These are phyloP conservation scores for Salicornia ramosissima DNA, from an alignment of 148 eudicot genomes.

Conservation along the genomic window DNA sequence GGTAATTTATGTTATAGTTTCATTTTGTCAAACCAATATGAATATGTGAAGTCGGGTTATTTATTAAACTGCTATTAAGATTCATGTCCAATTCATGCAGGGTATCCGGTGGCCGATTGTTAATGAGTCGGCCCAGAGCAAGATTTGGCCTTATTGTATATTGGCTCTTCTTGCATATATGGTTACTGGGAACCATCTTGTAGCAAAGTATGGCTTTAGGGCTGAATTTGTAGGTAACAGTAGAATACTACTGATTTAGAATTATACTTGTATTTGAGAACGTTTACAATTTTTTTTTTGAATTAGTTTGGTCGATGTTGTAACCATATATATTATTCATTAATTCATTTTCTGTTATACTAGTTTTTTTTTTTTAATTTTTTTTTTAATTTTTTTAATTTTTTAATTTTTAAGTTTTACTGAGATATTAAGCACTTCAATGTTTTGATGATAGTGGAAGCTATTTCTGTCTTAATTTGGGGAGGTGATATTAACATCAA, in stretches of 20 bases:
- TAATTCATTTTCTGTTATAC: constrained; percentile 9
- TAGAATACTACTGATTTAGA: constrained; percentile 12
- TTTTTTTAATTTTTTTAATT: too few relatives aligned
- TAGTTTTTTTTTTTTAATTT: too few relatives aligned
- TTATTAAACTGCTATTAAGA: constrained; percentile 5
- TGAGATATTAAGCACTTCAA: too few relatives aligned
- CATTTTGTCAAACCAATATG: not conserved
- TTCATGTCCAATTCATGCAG: constrained; percentile 33
- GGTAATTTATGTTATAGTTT: not conserved
- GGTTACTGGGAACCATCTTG: constrained; percentile 82
- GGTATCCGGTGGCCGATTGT: constrained; percentile 72
- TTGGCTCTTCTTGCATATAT: constrained; percentile 76
- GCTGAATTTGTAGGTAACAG: constrained; percentile 19
- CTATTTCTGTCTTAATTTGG: too few relatives aligned
- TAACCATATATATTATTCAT: constrained; percentile 24
- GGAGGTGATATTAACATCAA: too few relatives aligned
- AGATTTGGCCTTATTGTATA: constrained; percentile 77
- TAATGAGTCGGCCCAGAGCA: constrained; percentile 87
- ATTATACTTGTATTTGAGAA: constrained; percentile 23
- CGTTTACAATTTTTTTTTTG: constrained; percentile 5
- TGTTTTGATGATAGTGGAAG: too few relatives aligned
- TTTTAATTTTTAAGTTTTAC: too few relatives aligned
- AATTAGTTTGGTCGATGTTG: constrained; percentile 18
- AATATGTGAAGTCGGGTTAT: not conserved
- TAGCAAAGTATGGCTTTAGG: constrained; percentile 27